Conservation (phyloP, 2,329 filamentous ascomycete genomes). For the Arthrobotrys pseudoclavata region DNA sequence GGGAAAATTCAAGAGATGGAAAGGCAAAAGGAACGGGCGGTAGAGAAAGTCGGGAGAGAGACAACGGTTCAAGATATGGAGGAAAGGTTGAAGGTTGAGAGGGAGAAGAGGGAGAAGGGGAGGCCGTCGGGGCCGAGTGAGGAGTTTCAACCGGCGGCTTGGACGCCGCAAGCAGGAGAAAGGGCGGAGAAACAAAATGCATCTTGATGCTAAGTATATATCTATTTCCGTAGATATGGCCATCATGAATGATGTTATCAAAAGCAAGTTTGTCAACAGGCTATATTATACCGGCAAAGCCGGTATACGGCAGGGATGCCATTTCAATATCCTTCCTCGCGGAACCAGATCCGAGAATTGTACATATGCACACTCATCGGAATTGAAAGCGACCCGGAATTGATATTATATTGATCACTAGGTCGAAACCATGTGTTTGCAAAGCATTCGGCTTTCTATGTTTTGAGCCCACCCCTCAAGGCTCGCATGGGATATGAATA, state of each 20-base stretch:
- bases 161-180: constrained; percentile 23
- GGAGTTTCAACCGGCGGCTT: constrained; percentile 47
- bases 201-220: not conserved
- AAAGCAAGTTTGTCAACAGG: too few relatives aligned
- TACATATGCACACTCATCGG: not conserved
- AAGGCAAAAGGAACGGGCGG: not conserved
- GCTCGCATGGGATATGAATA: too few relatives aligned
- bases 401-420: not conserved
- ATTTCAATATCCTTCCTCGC: not conserved
- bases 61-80: constrained; percentile 55
- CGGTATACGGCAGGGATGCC: too few relatives aligned
- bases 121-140: constrained; percentile 45
- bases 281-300: not conserved
- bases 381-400: not conserved
- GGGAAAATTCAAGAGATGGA: not conserved
- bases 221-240: too few relatives aligned
- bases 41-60: constrained; percentile 9
- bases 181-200: not conserved
- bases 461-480: too few relatives aligned
- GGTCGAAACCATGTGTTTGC: too few relatives aligned
- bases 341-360: not conserved
- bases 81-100: constrained; percentile 45
- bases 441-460: too few relatives aligned
- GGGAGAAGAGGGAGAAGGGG: constrained; percentile 49
- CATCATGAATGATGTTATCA: not conserved